Conservation (phyloP, 257 asterid species). For the Voacanga thouarsii region DNA sequence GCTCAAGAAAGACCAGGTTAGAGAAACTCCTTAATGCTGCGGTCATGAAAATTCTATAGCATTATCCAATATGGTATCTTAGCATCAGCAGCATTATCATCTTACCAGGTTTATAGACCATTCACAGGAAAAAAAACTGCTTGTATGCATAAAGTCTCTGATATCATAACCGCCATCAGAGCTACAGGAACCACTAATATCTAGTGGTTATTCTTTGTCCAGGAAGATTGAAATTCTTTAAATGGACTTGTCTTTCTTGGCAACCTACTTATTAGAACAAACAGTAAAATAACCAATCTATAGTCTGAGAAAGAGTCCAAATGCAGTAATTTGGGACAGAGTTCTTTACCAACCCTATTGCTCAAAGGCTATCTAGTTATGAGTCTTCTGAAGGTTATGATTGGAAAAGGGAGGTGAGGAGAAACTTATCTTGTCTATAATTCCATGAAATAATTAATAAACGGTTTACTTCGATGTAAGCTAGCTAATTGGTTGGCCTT, state of each 20-base stretch:
- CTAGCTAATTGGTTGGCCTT: constrained; percentile 25
- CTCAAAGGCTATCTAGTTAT: constrained; percentile 15
- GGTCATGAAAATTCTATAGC: constrained; percentile 1
- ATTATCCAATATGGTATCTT: constrained; percentile 10
- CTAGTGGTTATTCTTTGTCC: constrained; percentile 69
- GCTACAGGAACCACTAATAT: constrained; percentile 65
- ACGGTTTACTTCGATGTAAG: constrained; percentile 11
- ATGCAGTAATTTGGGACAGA: constrained; percentile 26
- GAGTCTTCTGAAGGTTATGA: not conserved
- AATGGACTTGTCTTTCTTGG: constrained; percentile 28
- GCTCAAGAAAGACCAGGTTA: constrained; percentile 15
- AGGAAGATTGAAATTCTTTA: constrained; percentile 45
- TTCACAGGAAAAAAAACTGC: constrained; percentile 24
- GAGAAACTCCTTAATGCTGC: constrained; percentile 6
- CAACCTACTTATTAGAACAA: constrained; percentile 22
- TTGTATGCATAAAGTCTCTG: constrained; percentile 27
- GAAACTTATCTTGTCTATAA: constrained; percentile 10
- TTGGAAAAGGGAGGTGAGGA: constrained; percentile 15
- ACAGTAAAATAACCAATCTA: constrained; percentile 16
- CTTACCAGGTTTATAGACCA: constrained; percentile 32
- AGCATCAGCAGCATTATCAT: constrained; percentile 34
- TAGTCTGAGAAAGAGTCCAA: constrained; percentile 33
- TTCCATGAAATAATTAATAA: constrained; percentile 11
- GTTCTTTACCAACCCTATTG: constrained; percentile 11
- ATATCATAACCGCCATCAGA: constrained; percentile 27